phyloP scores from a whole-genome alignment of 441 rosid genomes.

The Gossypium lobatum region DNA sequence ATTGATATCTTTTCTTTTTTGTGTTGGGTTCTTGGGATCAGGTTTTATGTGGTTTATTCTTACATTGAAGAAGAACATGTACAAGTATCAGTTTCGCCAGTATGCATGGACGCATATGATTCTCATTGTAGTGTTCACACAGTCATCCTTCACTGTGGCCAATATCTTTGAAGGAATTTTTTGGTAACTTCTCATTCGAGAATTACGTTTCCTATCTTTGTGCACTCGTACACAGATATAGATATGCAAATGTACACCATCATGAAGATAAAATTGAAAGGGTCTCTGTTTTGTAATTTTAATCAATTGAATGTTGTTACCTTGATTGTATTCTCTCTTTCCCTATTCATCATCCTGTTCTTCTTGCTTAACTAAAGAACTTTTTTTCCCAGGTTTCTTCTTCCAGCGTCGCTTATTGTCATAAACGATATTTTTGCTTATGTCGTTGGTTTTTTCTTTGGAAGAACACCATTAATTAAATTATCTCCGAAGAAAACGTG shows the following conservation, averaged over 20 bases:
- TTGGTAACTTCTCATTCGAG: constrained; percentile 41
- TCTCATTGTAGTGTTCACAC: constrained; percentile 73
- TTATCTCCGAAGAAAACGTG: constrained; percentile 96
- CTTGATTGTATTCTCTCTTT: background rate
- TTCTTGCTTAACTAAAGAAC: background rate
- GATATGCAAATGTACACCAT: too few species aligned
- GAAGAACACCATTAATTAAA: constrained; percentile 86
- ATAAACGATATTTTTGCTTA: constrained; percentile 79
- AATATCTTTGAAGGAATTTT: constrained; percentile 91
- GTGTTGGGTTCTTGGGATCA: constrained; percentile 21
- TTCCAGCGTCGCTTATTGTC: constrained; percentile 81
- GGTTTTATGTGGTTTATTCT: constrained; percentile 93
- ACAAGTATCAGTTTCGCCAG: constrained; percentile 91
- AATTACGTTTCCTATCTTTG: background rate
- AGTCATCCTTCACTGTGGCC: constrained; percentile 87
- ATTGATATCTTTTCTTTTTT: constrained; percentile 6
- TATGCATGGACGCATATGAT: constrained; percentile 98
- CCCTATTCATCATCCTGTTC: background rate
- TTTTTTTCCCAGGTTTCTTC: constrained; percentile 59
- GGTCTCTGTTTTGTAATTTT: background rate
- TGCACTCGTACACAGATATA: background rate
- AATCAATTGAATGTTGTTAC: background rate
- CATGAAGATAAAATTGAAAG: background rate
- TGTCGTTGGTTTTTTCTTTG: constrained; percentile 83
- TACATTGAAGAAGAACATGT: constrained; percentile 83